Base-by-base conservation (phyloP, 805 yeast species). In the Candida piceae region DNA sequence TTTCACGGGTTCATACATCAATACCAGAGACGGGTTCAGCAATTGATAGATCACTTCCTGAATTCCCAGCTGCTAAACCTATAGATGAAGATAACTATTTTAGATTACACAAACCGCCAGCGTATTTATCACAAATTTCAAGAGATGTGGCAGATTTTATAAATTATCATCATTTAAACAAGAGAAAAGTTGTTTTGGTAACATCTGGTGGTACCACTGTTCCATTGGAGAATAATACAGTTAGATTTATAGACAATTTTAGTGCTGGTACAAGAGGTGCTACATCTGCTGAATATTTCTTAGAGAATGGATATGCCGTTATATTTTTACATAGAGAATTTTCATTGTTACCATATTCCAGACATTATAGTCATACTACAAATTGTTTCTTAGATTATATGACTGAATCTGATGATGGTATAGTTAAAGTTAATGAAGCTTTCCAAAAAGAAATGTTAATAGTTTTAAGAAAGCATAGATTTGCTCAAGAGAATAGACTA, bases 211-310 rank as follows among this genome's bases (percentile, higher is more conserved):
- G 99, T 16, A 93, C 98, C 1, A 90, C 97, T 0, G 99, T 93
- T 0, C 99, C 99, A 0, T 66, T 93, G 46, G 99, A 93, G 54
- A 89, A 88, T 61, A 93, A 93, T 55, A 93, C 98, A 0, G 99
- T 93, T 6, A 66, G 99, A 36, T 93, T 93, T 61, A 88, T 93
- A 52, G 99, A 93, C 62, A 93, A 93, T 55, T 93, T 93, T 59
- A 80, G 93, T 46, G 97, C 97, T 17, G 99, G 99, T 17, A 93
- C 97, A 0, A 76, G 99, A 60, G 99, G 98, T 38, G 95, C 98
- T 4, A 79, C 96, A 0, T 81, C 94, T 27, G 96, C 97, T 4
- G 98, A 93, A 60, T 82, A 85, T 55, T 86, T 90, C 49, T 64
- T 93, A 36, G 85, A 82, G 38, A 66, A 75, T 39, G 96, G 88